Evolutionary conservation across 495 filamentous ascomycete species (phyloP).

Genomic region (Penicillium cinerascens): DNA sequence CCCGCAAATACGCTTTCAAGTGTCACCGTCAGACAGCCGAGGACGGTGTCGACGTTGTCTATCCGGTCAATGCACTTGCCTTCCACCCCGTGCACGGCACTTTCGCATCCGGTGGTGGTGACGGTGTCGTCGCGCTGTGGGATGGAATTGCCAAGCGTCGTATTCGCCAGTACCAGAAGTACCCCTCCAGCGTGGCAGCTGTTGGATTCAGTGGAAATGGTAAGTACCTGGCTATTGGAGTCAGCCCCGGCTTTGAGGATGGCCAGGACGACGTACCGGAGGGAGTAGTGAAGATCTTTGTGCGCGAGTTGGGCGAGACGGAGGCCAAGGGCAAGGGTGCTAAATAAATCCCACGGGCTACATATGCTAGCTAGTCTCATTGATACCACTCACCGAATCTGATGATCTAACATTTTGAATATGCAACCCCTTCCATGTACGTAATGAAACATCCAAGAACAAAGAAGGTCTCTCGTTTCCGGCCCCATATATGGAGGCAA

Average conservation of each 20-base stretch:
- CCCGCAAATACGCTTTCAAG: slow-evolving; percentile 96
- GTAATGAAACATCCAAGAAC: not conserved
- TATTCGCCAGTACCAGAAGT: slow-evolving; percentile 85
- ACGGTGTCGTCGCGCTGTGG: slow-evolving; percentile 93
- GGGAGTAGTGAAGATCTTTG: slow-evolving; percentile 69
- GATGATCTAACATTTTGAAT: slow-evolving; percentile 10
- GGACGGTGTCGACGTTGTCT: slow-evolving; percentile 80
- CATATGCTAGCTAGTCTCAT: slow-evolving; percentile 4
- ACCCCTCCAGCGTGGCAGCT: slow-evolving; percentile 70
- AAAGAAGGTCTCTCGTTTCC: not conserved
- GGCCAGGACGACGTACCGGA: slow-evolving; percentile 72
- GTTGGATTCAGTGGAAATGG: slow-evolving; percentile 76
- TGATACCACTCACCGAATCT: slow-evolving; percentile 19
- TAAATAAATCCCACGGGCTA: slow-evolving; percentile 38
- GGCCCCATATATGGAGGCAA: not conserved
- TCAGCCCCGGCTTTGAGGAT: slow-evolving; percentile 90
- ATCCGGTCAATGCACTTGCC: slow-evolving; percentile 88
- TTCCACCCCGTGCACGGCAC: slow-evolving; percentile 91
- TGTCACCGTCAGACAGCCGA: slow-evolving; percentile 74
- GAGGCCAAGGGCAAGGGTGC: slow-evolving; percentile 87
- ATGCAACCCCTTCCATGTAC: not conserved
- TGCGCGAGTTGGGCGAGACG: slow-evolving; percentile 77
- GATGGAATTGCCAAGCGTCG: slow-evolving; percentile 89
- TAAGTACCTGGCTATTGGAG: slow-evolving; percentile 75
- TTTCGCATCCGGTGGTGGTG: slow-evolving; percentile 89